Percentiles rank a stretch among this genome's conserved stretches.
Conservation (phyloP, 768 basidiomycete genomes). For the Boletus subparvulus region DNA sequence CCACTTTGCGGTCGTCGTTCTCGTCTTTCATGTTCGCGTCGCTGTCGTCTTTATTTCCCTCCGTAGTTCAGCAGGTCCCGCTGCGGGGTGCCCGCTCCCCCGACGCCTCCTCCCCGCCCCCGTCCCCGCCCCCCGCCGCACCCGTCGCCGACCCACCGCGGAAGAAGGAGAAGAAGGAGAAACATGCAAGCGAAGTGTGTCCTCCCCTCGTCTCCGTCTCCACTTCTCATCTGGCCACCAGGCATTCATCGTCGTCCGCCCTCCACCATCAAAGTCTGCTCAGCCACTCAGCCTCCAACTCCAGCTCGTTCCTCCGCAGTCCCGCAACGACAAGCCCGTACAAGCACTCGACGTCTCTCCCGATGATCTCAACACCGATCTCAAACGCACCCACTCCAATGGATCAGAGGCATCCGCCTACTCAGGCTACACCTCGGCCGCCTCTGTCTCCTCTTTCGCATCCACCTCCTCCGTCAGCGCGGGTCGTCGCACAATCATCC, state of each 20-base stretch:
- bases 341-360: conserved; percentile 46
- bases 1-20: neutral
- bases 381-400: conserved; percentile 36
- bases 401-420: conserved; percentile 50
- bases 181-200: conserved; percentile 48
- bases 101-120: conserved; percentile 17
- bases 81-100: conserved; percentile 21
- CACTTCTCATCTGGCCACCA: conserved; percentile 31
- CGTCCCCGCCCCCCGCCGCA: neutral
- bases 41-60: conserved; percentile 50
- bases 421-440: conserved; percentile 51
- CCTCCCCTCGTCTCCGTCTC: conserved; percentile 1
- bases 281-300: conserved; percentile 90
- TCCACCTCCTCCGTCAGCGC: conserved; percentile 45
- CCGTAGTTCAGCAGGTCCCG: conserved; percentile 44
- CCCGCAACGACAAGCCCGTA: conserved; percentile 42
- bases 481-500: conserved; percentile 74
- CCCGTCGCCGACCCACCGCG: conserved; percentile 37
- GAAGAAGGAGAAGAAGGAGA: conserved; percentile 41
- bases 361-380: conserved; percentile 30
- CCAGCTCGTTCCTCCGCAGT: conserved; percentile 73
- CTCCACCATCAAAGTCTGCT: conserved; percentile 80
- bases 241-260: conserved; percentile 91
- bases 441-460: conserved; percentile 40
- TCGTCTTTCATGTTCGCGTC: conserved; percentile 48